Conservation (phyloP, 169 alveolate genomes). For the Besnoitia besnoiti region DNA sequence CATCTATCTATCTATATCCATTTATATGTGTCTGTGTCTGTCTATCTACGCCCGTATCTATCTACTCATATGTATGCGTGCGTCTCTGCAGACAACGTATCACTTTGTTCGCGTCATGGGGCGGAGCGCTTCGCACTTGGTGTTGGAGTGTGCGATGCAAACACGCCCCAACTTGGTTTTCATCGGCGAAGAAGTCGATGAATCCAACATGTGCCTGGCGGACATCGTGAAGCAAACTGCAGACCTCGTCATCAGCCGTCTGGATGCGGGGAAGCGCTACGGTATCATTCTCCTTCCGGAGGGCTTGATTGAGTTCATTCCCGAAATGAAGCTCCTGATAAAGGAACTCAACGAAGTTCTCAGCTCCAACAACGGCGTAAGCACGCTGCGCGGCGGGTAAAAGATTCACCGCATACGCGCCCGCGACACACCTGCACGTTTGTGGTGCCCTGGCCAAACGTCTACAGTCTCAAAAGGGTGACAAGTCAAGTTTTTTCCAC, state of each 20-base stretch:
- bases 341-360: conserved; percentile 92
- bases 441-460: too few relatives aligned
- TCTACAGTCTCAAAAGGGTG: too few relatives aligned
- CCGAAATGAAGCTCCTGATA: conserved; percentile 87
- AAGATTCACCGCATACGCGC: too few relatives aligned
- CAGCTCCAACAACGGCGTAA: not conserved
- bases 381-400: too few relatives aligned
- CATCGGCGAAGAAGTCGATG: conserved; percentile 92
- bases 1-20: too few relatives aligned
- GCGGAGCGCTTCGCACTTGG: conserved; percentile 97
- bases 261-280: conserved; percentile 82
- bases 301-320: conserved; percentile 93
- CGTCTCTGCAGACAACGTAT: conserved; percentile 79
- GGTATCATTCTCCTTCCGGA: conserved; percentile 97
- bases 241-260: conserved; percentile 89
- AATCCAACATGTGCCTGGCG: conserved; percentile 85
- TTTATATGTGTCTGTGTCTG: not conserved
- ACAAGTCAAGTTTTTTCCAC: too few relatives aligned
- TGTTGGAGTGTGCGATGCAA: conserved; percentile 96
- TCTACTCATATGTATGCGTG: not conserved
- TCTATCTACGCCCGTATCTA: not conserved
- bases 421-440: too few relatives aligned
- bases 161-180: conserved; percentile 95
- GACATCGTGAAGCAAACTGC: conserved; percentile 90
- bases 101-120: conserved; percentile 99